Evolutionary conservation across 2,329 filamentous ascomycete genomes (phyloP), one percentile per base, ranked within the genome.

Genomic region (Fusarium robinianum): DNA sequence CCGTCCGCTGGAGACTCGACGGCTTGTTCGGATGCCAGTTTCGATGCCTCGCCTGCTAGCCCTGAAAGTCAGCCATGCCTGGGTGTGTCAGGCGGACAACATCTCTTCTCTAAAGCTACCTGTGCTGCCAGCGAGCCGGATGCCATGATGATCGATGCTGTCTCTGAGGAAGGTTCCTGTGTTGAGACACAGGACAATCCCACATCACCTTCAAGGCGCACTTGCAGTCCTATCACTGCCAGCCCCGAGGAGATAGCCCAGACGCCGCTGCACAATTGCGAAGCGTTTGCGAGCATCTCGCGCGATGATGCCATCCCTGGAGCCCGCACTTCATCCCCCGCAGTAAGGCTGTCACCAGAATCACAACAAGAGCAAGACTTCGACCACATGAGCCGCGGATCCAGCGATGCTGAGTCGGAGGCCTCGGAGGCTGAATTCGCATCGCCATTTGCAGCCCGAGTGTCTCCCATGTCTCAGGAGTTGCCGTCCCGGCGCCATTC

Each of bases 61-160:
- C 8, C 25, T 17, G 35, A n/a, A n/a, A n/a, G n/a, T n/a, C n/a
- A n/a, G n/a, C n/a, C n/a, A n/a, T n/a, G 33, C 7, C 8, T 30
- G 23, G 15, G 23, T 39, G 23, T 24, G 12, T 39, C 41, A 45
- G 34, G 34, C 22, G 41, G 29, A 26, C 15, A 45, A 38, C 41
- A 30, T 24, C 40, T 26, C 23, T 27, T 39, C 34, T 26, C 19
- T 16, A 17, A 32, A 33, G 30, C 18, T 21, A 34, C 11, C 10
- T 14, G 17, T 15, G 34, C 26, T 19, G 38, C 41, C 33, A 36
- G 32, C 40, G n/a, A 15, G 32, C 32, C 32, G 6, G 32, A 14
- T 23, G 17, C 36, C 12, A 25, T 31, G 32, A 43, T 43, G 25
- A 21, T 18, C 25, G 19, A 43, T 36, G 26, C 40, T 26, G 25